phyloP scores from a whole-genome alignment of 345 rosid genomes.

The Acer negundo region DNA sequence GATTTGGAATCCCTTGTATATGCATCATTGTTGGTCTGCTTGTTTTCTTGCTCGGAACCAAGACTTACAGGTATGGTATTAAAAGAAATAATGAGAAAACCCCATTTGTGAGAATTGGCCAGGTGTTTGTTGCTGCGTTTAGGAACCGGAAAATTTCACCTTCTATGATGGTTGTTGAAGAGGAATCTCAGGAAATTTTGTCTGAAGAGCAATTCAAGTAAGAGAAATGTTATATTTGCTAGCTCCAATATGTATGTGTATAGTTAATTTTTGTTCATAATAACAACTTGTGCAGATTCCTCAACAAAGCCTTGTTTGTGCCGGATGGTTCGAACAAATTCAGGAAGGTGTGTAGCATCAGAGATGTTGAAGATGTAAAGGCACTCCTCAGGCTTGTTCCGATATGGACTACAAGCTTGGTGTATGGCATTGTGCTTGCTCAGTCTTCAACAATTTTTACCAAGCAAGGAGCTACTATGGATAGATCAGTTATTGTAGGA shows the following conservation, averaged over 20 bases:
- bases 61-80: conserved; percentile 37
- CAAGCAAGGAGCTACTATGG: conserved; percentile 66
- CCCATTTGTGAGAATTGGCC: no score
- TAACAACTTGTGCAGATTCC: no score
- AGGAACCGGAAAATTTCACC: no score
- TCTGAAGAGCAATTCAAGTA: conserved; percentile 18
- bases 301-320: no score
- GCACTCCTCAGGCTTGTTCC: no score
- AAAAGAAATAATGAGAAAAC: conserved; percentile 18
- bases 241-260: conserved; percentile 22
- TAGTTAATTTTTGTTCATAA: neutral
- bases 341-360: no score
- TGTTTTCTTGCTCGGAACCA: conserved; percentile 43
- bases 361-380: no score
- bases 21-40: conserved; percentile 39
- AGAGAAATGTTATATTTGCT: conserved; percentile 22
- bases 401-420: no score
- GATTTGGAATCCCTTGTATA: conserved; percentile 59
- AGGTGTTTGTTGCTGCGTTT: no score
- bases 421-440: conserved; percentile 21
- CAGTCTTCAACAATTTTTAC: conserved; percentile 57
- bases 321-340: no score
- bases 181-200: conserved; percentile 36
- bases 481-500: conserved; percentile 40
- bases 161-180: conserved; percentile 28